Conservation (phyloP, 768 basidiomycete species). For the Tulasnella sp. region DNA sequence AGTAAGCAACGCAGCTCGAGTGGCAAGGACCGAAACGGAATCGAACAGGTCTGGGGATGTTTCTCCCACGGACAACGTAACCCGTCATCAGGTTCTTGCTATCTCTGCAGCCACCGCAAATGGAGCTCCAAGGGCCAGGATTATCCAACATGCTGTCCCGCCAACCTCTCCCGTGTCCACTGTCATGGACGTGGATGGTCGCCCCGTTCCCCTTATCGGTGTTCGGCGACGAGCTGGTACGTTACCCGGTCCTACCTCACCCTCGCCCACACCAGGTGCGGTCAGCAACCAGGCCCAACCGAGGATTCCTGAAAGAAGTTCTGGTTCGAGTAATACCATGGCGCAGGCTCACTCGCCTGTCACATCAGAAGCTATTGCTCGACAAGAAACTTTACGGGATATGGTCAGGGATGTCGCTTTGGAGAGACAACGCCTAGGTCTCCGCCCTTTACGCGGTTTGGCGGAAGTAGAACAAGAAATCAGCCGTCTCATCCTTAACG, state of each 20-base stretch:
- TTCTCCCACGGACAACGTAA: background rate
- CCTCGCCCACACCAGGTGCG: background rate
- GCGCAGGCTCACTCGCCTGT: background rate
- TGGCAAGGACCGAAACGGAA: background rate
- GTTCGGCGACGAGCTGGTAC: slow-evolving; percentile 1
- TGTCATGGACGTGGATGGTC: background rate
- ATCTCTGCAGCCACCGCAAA: background rate
- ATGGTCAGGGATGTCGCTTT: background rate
- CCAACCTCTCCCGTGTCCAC: background rate
- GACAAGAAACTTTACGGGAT: background rate
- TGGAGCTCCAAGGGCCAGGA: background rate
- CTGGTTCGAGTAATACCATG: background rate
- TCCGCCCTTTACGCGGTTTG: background rate
- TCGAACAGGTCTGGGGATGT: background rate
- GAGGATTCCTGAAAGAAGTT: background rate
- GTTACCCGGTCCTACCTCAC: background rate
- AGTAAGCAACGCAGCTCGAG: background rate
- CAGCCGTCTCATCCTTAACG: background rate
- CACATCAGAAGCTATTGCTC: background rate
- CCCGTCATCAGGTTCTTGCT: background rate
- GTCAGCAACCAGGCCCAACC: background rate
- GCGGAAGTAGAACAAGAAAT: background rate
- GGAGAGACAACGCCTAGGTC: background rate
- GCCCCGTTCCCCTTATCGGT: background rate
- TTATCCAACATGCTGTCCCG: background rate